These are phyloP conservation scores for Hygrocybe punicea DNA, from an alignment of 768 basidiomycete species.

Conservation along the genomic window DNA sequence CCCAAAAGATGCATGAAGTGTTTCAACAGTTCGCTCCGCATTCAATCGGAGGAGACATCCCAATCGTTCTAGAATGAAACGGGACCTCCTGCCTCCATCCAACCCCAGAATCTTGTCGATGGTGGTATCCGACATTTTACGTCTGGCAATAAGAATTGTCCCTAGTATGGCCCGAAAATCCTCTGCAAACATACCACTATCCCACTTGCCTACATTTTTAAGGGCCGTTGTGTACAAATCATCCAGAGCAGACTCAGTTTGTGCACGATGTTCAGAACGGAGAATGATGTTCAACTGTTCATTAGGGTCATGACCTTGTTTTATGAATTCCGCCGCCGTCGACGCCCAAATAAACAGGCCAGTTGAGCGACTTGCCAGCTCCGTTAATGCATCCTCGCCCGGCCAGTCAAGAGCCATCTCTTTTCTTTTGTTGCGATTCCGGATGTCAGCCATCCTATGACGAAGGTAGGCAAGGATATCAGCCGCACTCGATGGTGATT, in stretches of 20 bases:
- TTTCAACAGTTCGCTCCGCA: too few species aligned
- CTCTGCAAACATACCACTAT: background rate
- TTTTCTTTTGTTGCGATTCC: background rate
- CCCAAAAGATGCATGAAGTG: too few species aligned
- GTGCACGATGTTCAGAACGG: background rate
- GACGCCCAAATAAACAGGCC: constrained; percentile 6
- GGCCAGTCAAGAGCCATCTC: constrained; percentile 14
- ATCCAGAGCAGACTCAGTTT: constrained; percentile 3
- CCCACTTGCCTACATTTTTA: background rate
- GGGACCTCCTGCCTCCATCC: too few species aligned
- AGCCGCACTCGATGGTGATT: background rate
- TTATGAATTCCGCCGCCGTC: constrained; percentile 1
- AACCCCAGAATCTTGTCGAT: background rate
- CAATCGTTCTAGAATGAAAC: too few species aligned
- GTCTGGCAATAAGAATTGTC: background rate
- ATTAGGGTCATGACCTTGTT: background rate
- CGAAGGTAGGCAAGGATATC: constrained; percentile 10
- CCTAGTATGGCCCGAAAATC: constrained; percentile 1
- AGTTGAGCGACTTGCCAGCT: background rate
- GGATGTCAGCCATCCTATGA: constrained; percentile 1
- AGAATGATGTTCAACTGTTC: background rate
- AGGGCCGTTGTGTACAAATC: background rate
- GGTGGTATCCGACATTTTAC: background rate
- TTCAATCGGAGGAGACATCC: too few species aligned
- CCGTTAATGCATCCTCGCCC: constrained; percentile 6